Base-by-base conservation (phyloP, 2,329 filamentous ascomycete genomes). In the Neoascochyta sp. region DNA sequence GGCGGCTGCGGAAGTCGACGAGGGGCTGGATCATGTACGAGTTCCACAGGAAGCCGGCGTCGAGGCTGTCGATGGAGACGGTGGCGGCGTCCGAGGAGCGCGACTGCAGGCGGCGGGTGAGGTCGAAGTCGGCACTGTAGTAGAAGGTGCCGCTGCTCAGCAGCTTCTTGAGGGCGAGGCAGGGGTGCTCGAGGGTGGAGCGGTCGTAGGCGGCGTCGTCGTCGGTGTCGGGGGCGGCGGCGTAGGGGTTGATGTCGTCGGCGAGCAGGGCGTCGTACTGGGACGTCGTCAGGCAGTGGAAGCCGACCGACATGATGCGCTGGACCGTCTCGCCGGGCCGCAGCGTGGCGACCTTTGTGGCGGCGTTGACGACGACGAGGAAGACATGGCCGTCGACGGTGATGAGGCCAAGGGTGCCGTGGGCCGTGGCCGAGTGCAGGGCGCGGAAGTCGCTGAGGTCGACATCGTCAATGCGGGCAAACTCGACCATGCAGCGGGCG, bases 1-100 rank as follows among this genome's bases (percentile, higher is more conserved):
- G 73, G 11, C 86, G 78, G 16, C 83, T 88, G 23, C 92, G 81
- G 60, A 98, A 96, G 59, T 88, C 78, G 16, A 95, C 81, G 31
- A 98, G 72, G 4, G 92, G 89, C 43, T 84, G 82, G 51, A 98
- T 95, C 88, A 98, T 95, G 65, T 93, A 95, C 3, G 87, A 93
- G 57, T 98, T 98, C 92, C 92, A 98, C 11, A 98, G 67, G 57
- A 95, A 95, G 1, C 85, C 83, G 52, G 88, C 83, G 61, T 98
- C 88, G 40, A 96, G 80, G 53, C 86, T 92, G 57, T 95, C 88
- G 39, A 95, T 87, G 41, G 94, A 86, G 42, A 96, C 89, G 1
- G 83, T 80, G 24, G 80, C 75, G 12, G 78, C 78, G 57, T 90
- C 86, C 34, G 83, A 78, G 9, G 82, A 79, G 76, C 90, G 80